Evolutionary conservation across 192 early-diverging fungal genomes (phyloP).

Genomic region (Umbelopsis vinacea): DNA sequence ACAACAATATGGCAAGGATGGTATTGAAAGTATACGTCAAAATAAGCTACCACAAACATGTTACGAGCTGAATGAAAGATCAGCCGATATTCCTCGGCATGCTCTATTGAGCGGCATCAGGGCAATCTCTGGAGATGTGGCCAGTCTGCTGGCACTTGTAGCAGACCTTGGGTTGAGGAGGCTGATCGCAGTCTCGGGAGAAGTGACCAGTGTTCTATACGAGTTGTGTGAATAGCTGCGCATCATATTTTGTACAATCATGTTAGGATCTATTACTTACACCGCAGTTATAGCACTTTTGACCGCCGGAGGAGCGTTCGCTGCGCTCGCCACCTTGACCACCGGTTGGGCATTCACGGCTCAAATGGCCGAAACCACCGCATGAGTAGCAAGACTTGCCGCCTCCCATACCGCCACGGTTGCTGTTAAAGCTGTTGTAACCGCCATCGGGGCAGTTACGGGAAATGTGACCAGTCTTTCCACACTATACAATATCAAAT

Average conservation of each 20-base stretch:
- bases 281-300: slow-evolving; percentile 50
- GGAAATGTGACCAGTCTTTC: slow-evolving; percentile 56
- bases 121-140: slow-evolving; percentile 36
- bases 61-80: slow-evolving; percentile 10
- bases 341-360: slow-evolving; percentile 37
- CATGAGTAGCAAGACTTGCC: slow-evolving; percentile 37
- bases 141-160: slow-evolving; percentile 58
- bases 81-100: not conserved
- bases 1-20: slow-evolving; percentile 23
- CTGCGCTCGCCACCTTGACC: not conserved
- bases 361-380: slow-evolving; percentile 40
- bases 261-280: slow-evolving; percentile 13
- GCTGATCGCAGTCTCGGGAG: slow-evolving; percentile 36
- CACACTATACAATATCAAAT: slow-evolving; percentile 25
- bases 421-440: slow-evolving; percentile 14
- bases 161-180: slow-evolving; percentile 42
- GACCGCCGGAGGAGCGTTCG: slow-evolving; percentile 9
- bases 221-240: not conserved
- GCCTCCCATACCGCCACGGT: slow-evolving; percentile 17
- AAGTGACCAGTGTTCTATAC: slow-evolving; percentile 37
- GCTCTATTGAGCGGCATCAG: not conserved
- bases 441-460: slow-evolving; percentile 48
- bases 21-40: slow-evolving; percentile 23
- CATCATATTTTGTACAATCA: not conserved
- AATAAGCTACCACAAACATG: slow-evolving; percentile 23